These are phyloP conservation scores for Saccharomycopsis microspora DNA, from an alignment of 805 yeast species.

Conservation along the genomic window DNA sequence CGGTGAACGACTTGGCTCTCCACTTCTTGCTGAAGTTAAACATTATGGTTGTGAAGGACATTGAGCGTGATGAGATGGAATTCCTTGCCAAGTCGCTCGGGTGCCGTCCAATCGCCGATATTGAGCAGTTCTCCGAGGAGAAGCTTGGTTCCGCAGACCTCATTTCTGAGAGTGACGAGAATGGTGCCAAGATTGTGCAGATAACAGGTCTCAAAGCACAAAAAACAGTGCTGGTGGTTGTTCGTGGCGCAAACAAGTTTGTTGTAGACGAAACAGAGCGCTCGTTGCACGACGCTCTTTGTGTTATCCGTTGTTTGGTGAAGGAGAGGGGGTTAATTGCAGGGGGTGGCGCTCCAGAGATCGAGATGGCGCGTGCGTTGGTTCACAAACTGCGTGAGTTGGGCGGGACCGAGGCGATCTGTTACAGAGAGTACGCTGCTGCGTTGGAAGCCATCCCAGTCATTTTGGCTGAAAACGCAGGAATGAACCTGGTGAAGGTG, in stretches of 20 bases:
- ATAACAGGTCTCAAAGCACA: conserved; percentile 66
- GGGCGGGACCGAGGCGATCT: conserved; percentile 81
- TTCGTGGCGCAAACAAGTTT: conserved; percentile 89
- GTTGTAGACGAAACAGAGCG: conserved; percentile 95
- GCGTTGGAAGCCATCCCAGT: conserved; percentile 91
- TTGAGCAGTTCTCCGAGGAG: conserved; percentile 87
- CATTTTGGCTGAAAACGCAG: conserved; percentile 91
- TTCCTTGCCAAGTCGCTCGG: conserved; percentile 75
- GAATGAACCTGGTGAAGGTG: conserved; percentile 80
- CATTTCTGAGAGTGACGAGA: conserved; percentile 81
- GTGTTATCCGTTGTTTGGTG: conserved; percentile 77
- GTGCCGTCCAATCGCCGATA: conserved; percentile 92
- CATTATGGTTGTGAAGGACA: conserved; percentile 89
- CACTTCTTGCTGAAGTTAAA: conserved; percentile 90
- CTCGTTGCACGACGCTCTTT: conserved; percentile 92
- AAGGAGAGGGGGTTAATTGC: conserved; percentile 81
- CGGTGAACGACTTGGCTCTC: conserved; percentile 86
- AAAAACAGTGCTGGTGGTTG: conserved; percentile 67
- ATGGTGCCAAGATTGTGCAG: conserved; percentile 83
- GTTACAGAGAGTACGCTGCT: conserved; percentile 84
- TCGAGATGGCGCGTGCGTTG: conserved; percentile 71
- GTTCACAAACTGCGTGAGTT: conserved; percentile 59
- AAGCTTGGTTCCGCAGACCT: conserved; percentile 86
- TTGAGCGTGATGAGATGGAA: conserved; percentile 90
- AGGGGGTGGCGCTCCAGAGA: conserved; percentile 98